A percentile compares a stretch with the other conserved stretches of the same genome.
These are phyloP conservation scores for Pseudogymnoascus sp. DNA, from an alignment of 2,329 filamentous ascomycete genomes.

Conservation along the genomic window DNA sequence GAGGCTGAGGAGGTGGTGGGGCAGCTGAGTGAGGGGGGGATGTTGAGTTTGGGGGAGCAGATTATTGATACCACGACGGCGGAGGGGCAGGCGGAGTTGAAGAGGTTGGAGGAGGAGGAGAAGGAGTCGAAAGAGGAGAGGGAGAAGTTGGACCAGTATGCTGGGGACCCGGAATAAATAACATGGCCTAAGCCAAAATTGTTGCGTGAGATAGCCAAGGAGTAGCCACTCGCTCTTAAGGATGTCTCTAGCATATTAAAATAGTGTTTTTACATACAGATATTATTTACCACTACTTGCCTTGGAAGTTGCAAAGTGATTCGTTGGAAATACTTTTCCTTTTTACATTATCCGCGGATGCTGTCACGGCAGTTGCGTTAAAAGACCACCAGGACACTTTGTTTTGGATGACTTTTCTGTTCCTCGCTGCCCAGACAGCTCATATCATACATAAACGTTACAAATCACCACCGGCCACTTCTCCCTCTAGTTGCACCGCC, in stretches of 20 bases:
- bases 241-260: neutral
- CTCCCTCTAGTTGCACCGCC: neutral
- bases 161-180: slow-evolving; percentile 28
- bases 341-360: neutral
- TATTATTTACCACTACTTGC: neutral
- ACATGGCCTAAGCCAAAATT: neutral
- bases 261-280: neutral
- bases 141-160: slow-evolving; percentile 24
- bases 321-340: neutral
- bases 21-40: slow-evolving; percentile 72
- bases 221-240: neutral
- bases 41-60: slow-evolving; percentile 83
- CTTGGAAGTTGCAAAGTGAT: neutral
- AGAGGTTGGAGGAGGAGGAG: slow-evolving; percentile 60
- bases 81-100: slow-evolving; percentile 68
- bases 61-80: slow-evolving; percentile 93
- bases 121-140: slow-evolving; percentile 19
- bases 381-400: neutral
- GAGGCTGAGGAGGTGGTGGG: slow-evolving; percentile 81
- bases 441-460: neutral
- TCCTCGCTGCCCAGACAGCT: neutral
- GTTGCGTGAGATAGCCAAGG: neutral
- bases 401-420: neutral
- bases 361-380: neutral
- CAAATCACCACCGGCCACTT: neutral